phyloP scores from a whole-genome alignment of 225 moss, liverwort and hornwort species.

The Physcomitrium patens region DNA sequence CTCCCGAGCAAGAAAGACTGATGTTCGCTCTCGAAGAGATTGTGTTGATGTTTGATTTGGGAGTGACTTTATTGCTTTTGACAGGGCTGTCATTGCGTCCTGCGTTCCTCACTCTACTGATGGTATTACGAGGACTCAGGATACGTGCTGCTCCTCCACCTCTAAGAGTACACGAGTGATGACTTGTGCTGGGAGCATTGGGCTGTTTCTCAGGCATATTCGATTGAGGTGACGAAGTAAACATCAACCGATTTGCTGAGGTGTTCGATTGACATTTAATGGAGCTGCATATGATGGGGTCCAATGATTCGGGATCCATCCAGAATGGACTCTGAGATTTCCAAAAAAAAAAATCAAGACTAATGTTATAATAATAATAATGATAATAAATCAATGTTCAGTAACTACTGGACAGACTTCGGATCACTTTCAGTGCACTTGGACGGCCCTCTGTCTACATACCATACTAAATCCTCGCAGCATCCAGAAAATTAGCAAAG shows the following conservation, averaged over 20 bases:
- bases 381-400: not conserved
- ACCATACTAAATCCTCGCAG: too few species aligned
- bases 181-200: conserved; percentile 13
- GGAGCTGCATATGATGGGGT: not conserved
- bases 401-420: not conserved
- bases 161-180: not conserved
- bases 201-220: conserved; percentile 14
- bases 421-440: not conserved
- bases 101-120: not conserved
- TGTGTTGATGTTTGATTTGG: not conserved
- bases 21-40: conserved; percentile 1
- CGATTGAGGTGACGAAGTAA: not conserved
- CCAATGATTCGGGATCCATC: conserved; percentile 39
- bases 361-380: too few species aligned
- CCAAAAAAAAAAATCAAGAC: not conserved
- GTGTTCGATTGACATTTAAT: conserved; percentile 10
- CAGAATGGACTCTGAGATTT: conserved; percentile 47
- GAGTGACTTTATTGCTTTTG: conserved; percentile 10
- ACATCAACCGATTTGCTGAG: not conserved
- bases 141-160: not conserved
- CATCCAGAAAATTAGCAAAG: not conserved
- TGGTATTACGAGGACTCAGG: not conserved
- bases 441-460: not conserved
- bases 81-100: conserved; percentile 1
- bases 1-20: conserved; percentile 19